These are phyloP conservation scores for Actinidia arguta DNA, from an alignment of 179 eudicot genomes.

Conservation along the genomic window DNA sequence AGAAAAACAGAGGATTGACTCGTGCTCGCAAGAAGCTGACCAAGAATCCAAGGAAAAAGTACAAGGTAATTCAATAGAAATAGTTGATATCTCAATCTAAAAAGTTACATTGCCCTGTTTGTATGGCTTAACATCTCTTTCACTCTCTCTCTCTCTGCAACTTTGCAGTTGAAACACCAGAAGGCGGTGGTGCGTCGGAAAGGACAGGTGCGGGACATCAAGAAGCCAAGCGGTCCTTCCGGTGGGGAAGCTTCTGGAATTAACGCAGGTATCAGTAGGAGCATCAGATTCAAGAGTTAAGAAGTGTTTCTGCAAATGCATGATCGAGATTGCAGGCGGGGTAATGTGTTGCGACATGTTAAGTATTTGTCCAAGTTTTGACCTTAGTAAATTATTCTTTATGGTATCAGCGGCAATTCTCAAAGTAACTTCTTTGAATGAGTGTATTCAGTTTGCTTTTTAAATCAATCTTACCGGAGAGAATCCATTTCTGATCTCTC, in stretches of 20 bases:
- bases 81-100: not conserved
- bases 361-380: not conserved
- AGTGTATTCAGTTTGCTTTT: not conserved
- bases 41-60: constrained; percentile 95
- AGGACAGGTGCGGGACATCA: constrained; percentile 80
- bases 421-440: not conserved
- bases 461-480: too few relatives aligned
- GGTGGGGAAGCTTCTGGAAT: constrained; percentile 87
- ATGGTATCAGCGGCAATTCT: not conserved
- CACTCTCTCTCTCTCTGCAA: not conserved
- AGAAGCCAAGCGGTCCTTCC: constrained; percentile 61
- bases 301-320: not conserved
- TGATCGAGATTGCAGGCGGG: not conserved
- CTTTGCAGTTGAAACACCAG: constrained; percentile 59
- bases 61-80: constrained; percentile 57
- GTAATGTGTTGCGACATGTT: not conserved
- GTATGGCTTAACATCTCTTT: not conserved
- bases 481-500: not conserved
- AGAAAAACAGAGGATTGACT: constrained; percentile 92
- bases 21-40: constrained; percentile 70
- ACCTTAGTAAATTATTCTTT: not conserved
- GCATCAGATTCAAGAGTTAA: constrained; percentile 59
- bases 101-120: not conserved
- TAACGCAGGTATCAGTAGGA: constrained; percentile 65
- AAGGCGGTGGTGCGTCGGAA: constrained; percentile 52